Percentiles rank a stretch among this genome's conserved stretches.
phyloP scores from a whole-genome alignment of 2,329 filamentous ascomycete genomes.

The Mycosphaerella sp. region DNA sequence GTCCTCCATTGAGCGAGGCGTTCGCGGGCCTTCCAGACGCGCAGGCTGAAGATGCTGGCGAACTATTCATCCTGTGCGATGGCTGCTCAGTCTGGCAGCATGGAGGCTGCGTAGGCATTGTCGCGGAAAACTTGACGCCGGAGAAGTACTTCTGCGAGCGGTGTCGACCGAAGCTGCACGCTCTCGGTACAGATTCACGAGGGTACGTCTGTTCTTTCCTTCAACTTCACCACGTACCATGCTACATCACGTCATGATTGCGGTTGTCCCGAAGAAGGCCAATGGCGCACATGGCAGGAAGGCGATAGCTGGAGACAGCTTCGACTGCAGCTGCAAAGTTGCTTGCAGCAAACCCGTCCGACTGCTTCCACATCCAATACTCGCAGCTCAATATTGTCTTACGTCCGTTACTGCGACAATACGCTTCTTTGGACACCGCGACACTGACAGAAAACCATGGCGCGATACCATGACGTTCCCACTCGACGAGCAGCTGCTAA shows the following conservation, averaged over 20 bases:
- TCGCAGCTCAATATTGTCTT: conserved; percentile 3
- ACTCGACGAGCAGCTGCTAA: conserved; percentile 27
- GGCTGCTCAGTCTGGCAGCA: conserved; percentile 98
- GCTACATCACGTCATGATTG: conserved; percentile 3
- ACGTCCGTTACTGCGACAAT: not conserved
- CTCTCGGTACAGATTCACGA: conserved; percentile 70
- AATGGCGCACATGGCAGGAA: not conserved
- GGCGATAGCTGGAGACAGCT: not conserved
- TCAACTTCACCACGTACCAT: not conserved
- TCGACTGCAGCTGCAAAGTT: not conserved
- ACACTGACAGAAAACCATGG: conserved; percentile 15
- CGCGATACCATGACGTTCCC: conserved; percentile 26
- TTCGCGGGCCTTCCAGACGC: conserved; percentile 43
- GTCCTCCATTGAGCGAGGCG: conserved; percentile 57
- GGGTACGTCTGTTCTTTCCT: conserved; percentile 59
- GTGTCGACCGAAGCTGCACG: conserved; percentile 87
- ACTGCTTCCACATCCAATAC: not conserved
- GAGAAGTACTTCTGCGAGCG: conserved; percentile 98
- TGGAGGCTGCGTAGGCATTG: conserved; percentile 93
- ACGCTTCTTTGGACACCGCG: not conserved
- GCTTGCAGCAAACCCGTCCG: not conserved
- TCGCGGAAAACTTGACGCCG: conserved; percentile 85
- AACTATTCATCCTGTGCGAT: conserved; percentile 97
- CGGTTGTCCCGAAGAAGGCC: not conserved
- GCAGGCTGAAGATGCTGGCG: conserved; percentile 78